Conservation (phyloP, 2,329 filamentous ascomycete species). For the Gliomastix tumulicola region DNA sequence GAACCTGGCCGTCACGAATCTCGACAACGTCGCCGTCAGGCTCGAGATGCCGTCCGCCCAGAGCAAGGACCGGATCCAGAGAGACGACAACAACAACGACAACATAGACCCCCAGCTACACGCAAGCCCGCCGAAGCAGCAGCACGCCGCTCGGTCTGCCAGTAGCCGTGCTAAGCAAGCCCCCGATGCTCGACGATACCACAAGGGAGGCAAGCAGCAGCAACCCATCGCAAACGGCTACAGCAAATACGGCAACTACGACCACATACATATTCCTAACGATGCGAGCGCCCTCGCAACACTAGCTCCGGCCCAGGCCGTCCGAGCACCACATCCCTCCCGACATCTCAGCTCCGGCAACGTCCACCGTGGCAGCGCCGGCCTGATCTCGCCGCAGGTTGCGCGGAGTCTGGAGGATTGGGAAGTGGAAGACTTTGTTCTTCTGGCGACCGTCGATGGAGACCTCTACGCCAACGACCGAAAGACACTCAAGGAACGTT, state of each 20-base stretch:
- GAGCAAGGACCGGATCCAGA: too few species aligned
- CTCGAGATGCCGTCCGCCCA: too few species aligned
- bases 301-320: conserved; percentile 93
- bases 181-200: too few species aligned
- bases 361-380: conserved; percentile 51
- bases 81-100: too few species aligned
- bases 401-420: conserved; percentile 98
- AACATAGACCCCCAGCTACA: too few species aligned
- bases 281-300: conserved; percentile 96
- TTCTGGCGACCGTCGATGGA: conserved; percentile 99
- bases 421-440: conserved; percentile 99
- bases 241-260: conserved; percentile 9
- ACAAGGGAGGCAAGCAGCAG: background rate
- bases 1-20: background rate
- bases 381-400: conserved; percentile 75
- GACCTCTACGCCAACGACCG: conserved; percentile 88
- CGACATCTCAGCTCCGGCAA: conserved; percentile 48
- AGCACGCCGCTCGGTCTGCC: too few species aligned
- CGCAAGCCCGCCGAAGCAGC: too few species aligned
- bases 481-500: conserved; percentile 74
- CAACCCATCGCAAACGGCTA: conserved; percentile 7
- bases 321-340: conserved; percentile 82
- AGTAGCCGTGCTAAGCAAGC: too few species aligned
- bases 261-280: conserved; percentile 29
- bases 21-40: background rate